Base-by-base conservation (phyloP, 768 basidiomycete species). In the Tricholomella constricta region DNA sequence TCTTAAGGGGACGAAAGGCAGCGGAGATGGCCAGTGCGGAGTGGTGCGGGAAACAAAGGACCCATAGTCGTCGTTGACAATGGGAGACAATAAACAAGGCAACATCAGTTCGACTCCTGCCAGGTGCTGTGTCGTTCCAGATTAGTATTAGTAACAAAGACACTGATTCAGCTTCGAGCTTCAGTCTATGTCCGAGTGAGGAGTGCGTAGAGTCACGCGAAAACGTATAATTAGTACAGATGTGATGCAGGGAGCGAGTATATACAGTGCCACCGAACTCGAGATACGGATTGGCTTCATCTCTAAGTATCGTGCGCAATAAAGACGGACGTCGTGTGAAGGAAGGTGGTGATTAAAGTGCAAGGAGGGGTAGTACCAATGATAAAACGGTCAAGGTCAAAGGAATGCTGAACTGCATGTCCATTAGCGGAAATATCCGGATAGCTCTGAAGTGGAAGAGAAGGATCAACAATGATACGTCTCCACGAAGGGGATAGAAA, bases 301-400 rank as follows among this genome's bases (percentile, higher is more conserved):
- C 47, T 48, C 29, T 36, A 27, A 58, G 49, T 54, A 42, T 19
- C 41, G 32, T 42, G 20, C 27, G 43, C 35, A 32, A 25, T 45
- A 29, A 20, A 32, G 44, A 45, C n/a, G 26, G 31, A 32, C 44
- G 22, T 51, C 36, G 29, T n/a, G n/a, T 22, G 22, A 44, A 26
- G 17, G 26, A 27, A 23, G 6, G 37, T 14, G 37, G n/a, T 2
- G 20, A 29, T 56, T 37, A 54, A 17, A 56, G 52, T 37, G 38
- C 32, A 32, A 56, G 50, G 29, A 61, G 38, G 29, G 48, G 41
- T 7, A 43, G 38, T 23, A 3, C 35, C 41, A n/a, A n/a, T n/a
- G 49, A 31, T 25, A 54, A 8, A 34, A 54, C 23, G 34, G 25
- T 42, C n/a, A n/a, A n/a, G 11, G 40, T 41, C 31, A 46, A 45